Percentiles rank a stretch among this genome's conserved stretches.
Conservation (phyloP, 352 stramenopile genomes). For the Globisporangium yorkense region DNA sequence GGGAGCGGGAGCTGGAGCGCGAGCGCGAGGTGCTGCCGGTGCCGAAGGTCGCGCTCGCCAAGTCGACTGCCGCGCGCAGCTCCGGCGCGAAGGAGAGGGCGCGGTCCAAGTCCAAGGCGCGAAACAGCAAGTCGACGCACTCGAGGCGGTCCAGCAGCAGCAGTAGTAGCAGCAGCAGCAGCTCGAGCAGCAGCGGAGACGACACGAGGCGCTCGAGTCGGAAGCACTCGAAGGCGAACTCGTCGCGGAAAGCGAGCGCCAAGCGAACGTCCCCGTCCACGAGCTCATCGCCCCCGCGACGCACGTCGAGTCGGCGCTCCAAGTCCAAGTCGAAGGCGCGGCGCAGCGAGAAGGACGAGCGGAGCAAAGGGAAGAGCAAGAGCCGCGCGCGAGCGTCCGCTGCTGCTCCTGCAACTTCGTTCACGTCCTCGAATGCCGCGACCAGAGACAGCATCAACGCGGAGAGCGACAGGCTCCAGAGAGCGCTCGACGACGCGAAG, state of each 20-base stretch:
- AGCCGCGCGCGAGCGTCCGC: neutral
- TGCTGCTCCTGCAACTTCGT: neutral
- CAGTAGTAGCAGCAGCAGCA: conserved; percentile 1
- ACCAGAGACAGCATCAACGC: conserved; percentile 33
- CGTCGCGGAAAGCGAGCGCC: conserved; percentile 14
- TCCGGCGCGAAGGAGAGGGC: conserved; percentile 20
- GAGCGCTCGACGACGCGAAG: conserved; percentile 36
- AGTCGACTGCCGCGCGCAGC: neutral
- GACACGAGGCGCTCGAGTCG: neutral
- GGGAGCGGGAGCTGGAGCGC: conserved; percentile 5
- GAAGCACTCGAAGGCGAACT: conserved; percentile 7
- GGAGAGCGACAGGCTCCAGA: conserved; percentile 38
- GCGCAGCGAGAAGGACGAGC: conserved; percentile 16
- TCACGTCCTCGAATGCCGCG: neutral
- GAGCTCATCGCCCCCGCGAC: neutral
- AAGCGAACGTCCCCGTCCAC: conserved; percentile 18
- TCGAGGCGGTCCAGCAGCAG: neutral
- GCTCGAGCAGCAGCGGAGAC: neutral
- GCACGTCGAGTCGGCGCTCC: conserved; percentile 1
- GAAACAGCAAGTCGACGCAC: conserved; percentile 10
- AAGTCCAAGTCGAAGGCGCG: conserved; percentile 7
- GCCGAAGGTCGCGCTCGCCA: conserved; percentile 4
- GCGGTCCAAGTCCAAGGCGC: conserved; percentile 36
- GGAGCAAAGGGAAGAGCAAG: conserved; percentile 17
- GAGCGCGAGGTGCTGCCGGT: conserved; percentile 9